A percentile compares a stretch with the other conserved stretches of the same genome.
Conservation (phyloP, 2,329 filamentous ascomycete genomes). For the Fusarium nematophilum region DNA sequence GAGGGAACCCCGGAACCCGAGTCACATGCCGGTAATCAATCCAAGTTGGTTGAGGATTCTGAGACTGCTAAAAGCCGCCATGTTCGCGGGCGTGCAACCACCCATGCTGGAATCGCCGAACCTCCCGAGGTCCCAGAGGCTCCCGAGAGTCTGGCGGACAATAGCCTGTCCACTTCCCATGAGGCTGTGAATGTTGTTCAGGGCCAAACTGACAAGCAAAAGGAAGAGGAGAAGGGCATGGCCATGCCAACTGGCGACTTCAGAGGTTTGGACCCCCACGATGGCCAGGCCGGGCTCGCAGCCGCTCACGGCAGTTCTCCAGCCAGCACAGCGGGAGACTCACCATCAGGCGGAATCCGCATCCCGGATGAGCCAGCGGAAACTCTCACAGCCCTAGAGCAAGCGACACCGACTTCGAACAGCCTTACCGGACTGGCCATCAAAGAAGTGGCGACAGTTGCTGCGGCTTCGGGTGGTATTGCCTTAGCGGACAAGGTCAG, state of each 20-base stretch:
- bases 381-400: slow-evolving; percentile 2
- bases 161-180: not conserved
- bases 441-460: slow-evolving; percentile 30
- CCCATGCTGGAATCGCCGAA: not conserved
- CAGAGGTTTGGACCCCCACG: not conserved
- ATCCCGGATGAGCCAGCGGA: not conserved
- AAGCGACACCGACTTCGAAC: not conserved
- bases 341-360: not conserved
- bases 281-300: not conserved
- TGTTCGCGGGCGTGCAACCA: too few species aligned
- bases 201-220: not conserved
- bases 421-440: too few species aligned
- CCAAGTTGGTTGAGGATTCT: slow-evolving; percentile 1
- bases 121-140: not conserved
- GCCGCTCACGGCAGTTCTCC: not conserved
- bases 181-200: not conserved
- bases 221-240: slow-evolving; percentile 27
- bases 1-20: slow-evolving; percentile 14
- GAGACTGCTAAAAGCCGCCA: not conserved
- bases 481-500: slow-evolving; percentile 48
- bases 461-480: slow-evolving; percentile 44
- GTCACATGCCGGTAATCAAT: not conserved
- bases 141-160: not conserved
- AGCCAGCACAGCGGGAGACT: not conserved
- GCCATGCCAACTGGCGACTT: not conserved